Conservation (phyloP, 148 eudicot genomes). For the Mesembryanthemum crystallinum region DNA sequence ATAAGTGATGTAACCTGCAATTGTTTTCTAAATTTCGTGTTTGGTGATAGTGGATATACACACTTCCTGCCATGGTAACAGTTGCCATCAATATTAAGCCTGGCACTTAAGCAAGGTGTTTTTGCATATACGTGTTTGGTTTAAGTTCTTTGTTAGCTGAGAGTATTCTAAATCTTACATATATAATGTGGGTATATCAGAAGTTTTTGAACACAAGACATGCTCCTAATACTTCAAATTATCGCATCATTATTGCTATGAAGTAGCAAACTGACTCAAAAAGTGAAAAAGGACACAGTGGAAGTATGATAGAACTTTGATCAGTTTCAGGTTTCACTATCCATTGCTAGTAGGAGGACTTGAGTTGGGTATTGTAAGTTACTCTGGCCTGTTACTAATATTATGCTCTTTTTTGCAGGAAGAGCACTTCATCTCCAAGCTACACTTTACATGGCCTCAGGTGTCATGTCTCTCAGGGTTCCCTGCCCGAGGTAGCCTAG, state of each 20-base stretch:
- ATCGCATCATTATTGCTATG: background rate
- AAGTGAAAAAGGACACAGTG: background rate
- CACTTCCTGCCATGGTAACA: background rate
- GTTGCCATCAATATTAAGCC: background rate
- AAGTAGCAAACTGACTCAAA: background rate
- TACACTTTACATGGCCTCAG: conserved; percentile 88
- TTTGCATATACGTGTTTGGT: background rate
- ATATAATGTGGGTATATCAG: background rate
- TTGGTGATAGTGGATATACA: background rate
- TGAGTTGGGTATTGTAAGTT: background rate
- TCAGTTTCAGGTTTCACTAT: background rate
- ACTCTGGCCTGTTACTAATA: background rate
- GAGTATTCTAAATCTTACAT: background rate
- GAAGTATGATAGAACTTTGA: background rate
- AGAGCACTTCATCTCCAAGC: conserved; percentile 66
- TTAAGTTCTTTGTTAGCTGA: background rate
- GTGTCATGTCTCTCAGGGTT: conserved; percentile 67
- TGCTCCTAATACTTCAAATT: background rate
- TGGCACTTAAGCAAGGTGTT: background rate
- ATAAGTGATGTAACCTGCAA: background rate
- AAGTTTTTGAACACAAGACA: background rate
- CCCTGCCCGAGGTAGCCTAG: conserved; percentile 66
- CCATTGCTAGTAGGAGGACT: background rate
- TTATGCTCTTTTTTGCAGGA: conserved; percentile 47
- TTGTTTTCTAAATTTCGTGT: background rate